Percentiles rank a stretch among this genome's conserved stretches.
These are phyloP conservation scores for Epicoccum sorghinum DNA, from an alignment of 2,329 filamentous ascomycete genomes.

Conservation along the genomic window DNA sequence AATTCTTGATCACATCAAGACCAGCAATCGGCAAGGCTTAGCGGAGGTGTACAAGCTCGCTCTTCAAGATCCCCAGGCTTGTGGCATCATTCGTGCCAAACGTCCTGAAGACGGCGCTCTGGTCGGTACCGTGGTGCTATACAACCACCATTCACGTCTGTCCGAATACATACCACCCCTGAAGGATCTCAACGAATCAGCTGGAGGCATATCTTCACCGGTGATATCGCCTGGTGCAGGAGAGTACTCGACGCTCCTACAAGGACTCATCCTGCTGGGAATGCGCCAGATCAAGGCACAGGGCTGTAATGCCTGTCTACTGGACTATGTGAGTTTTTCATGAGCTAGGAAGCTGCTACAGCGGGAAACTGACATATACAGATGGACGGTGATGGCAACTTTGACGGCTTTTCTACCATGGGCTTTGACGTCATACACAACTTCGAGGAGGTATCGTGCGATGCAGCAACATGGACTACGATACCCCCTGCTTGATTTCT, in stretches of 20 bases:
- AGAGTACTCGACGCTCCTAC: conserved; percentile 73
- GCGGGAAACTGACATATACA: conserved; percentile 48
- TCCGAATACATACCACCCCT: conserved; percentile 73
- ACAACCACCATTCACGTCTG: conserved; percentile 71
- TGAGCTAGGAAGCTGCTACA: background rate
- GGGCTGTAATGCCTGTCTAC: conserved; percentile 72
- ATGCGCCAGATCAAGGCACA: conserved; percentile 82
- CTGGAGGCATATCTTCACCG: conserved; percentile 80
- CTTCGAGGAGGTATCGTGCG: conserved; percentile 80
- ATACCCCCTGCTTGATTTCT: conserved; percentile 51
- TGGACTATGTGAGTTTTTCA: conserved; percentile 77
- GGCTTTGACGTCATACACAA: conserved; percentile 79
- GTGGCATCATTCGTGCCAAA: conserved; percentile 84
- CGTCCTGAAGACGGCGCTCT: conserved; percentile 69
- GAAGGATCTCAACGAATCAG: conserved; percentile 62
- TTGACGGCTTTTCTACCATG: conserved; percentile 77
- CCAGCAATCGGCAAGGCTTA: conserved; percentile 76
- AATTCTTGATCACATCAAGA: conserved; percentile 76
- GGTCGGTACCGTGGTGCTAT: conserved; percentile 80
- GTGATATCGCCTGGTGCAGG: conserved; percentile 72
- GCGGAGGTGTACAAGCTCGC: conserved; percentile 80
- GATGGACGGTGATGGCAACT: conserved; percentile 74
- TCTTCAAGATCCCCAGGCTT: conserved; percentile 71
- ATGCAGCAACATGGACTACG: conserved; percentile 67
- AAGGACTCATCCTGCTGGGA: conserved; percentile 80